phyloP scores from a whole-genome alignment of 768 basidiomycete species.

The Mycena galericulata region DNA sequence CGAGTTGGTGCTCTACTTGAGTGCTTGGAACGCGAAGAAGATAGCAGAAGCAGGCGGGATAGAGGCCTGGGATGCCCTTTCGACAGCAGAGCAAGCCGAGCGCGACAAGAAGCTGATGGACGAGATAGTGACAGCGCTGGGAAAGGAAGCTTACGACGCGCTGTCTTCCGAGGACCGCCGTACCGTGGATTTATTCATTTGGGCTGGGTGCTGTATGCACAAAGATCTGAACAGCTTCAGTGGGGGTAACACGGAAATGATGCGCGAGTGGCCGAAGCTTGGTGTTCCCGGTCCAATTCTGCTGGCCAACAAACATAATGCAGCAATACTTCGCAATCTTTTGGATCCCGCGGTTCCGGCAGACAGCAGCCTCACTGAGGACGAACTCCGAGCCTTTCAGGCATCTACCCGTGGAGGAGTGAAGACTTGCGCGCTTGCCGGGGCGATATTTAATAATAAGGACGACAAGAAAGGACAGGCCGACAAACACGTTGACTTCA shows the following conservation, averaged over 20 bases:
- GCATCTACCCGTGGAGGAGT: constrained; percentile 34
- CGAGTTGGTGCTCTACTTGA: constrained; percentile 36
- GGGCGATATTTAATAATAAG: constrained; percentile 39
- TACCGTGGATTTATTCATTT: constrained; percentile 50
- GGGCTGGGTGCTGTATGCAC: constrained; percentile 46
- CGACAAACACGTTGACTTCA: constrained; percentile 5
- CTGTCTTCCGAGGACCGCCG: no score
- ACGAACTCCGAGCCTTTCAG: constrained; percentile 14
- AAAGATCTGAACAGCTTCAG: constrained; percentile 47
- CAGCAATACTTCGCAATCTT: background rate
- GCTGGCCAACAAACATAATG: constrained; percentile 21
- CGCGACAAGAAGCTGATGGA: constrained; percentile 32
- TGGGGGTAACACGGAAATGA: constrained; percentile 43
- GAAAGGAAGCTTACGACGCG: constrained; percentile 33
- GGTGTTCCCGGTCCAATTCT: constrained; percentile 7
- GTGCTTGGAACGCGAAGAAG: constrained; percentile 35
- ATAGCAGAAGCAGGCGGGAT: no score
- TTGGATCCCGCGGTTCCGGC: background rate
- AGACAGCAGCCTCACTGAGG: background rate
- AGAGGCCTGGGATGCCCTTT: constrained; percentile 38
- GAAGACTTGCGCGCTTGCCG: constrained; percentile 32
- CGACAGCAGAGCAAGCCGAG: constrained; percentile 32
- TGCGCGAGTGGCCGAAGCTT: constrained; percentile 39
- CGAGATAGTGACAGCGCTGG: constrained; percentile 33
- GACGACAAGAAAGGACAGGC: constrained; percentile 42